Conservation (phyloP, 108 stramenopile genomes). For the Skeletonema tropicum region DNA sequence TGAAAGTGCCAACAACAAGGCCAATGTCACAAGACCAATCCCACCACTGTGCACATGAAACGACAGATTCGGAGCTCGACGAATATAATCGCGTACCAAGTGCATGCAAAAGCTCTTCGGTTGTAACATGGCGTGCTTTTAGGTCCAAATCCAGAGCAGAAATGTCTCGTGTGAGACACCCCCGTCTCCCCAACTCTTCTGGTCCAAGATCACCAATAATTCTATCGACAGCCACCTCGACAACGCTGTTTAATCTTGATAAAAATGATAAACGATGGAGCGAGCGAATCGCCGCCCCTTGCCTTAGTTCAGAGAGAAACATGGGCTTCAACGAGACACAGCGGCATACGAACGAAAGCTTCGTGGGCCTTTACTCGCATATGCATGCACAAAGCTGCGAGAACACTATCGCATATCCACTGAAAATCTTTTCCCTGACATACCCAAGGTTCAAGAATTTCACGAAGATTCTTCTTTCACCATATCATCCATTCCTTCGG, state of each 20-base stretch:
- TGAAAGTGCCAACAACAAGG: slow-evolving; percentile 79
- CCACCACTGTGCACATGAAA: slow-evolving; percentile 77
- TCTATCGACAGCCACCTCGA: slow-evolving; percentile 63
- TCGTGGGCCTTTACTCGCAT: slow-evolving; percentile 59
- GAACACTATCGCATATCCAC: slow-evolving; percentile 69
- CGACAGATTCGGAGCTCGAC: slow-evolving; percentile 28
- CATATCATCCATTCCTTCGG: slow-evolving; percentile 22
- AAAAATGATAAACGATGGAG: slow-evolving; percentile 73
- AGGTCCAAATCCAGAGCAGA: slow-evolving; percentile 72
- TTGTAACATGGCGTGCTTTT: slow-evolving; percentile 70
- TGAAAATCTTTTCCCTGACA: slow-evolving; percentile 51
- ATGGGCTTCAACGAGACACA: slow-evolving; percentile 66
- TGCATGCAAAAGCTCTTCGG: slow-evolving; percentile 72
- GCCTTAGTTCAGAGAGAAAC: slow-evolving; percentile 60
- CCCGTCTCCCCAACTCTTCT: slow-evolving; percentile 79
- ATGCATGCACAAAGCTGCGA: slow-evolving; percentile 56
- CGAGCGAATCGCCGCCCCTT: slow-evolving; percentile 70
- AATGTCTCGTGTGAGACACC: slow-evolving; percentile 68
- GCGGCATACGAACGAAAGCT: slow-evolving; percentile 65
- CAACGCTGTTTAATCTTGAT: slow-evolving; percentile 61
- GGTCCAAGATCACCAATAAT: slow-evolving; percentile 63
- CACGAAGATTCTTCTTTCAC: slow-evolving; percentile 39
- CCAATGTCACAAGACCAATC: slow-evolving; percentile 83
- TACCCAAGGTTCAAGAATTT: slow-evolving; percentile 51
- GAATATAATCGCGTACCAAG: slow-evolving; percentile 42